Evolutionary conservation across 2,329 filamentous ascomycete genomes (phyloP).

Genomic region (Penicillium digitatum): DNA sequence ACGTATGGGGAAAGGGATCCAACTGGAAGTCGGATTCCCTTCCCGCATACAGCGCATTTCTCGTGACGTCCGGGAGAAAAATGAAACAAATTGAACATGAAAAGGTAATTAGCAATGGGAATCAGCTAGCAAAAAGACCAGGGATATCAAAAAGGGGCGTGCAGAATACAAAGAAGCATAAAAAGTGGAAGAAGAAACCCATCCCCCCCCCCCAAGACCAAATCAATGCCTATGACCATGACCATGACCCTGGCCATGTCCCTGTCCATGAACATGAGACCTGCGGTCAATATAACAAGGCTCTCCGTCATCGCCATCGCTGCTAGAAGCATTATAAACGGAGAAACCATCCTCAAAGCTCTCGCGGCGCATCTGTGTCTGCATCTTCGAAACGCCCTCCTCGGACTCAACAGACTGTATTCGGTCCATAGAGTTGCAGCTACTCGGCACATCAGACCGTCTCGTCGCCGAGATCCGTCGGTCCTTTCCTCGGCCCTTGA

Average conservation of each 20-base stretch:
- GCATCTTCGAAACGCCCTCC: slow-evolving; percentile 21
- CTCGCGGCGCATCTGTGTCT: slow-evolving; percentile 14
- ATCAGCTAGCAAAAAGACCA: not conserved
- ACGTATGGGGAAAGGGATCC: not conserved
- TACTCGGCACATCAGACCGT: slow-evolving; percentile 17
- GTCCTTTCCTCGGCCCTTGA: slow-evolving; percentile 90
- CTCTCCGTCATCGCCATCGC: slow-evolving; percentile 32
- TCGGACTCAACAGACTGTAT: slow-evolving; percentile 22
- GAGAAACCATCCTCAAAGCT: slow-evolving; percentile 30
- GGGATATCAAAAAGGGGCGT: slow-evolving; percentile 3
- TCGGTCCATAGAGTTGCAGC: slow-evolving; percentile 13
- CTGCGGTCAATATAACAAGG: slow-evolving; percentile 28
- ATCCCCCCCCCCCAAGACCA: too few relatives aligned
- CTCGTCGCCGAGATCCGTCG: slow-evolving; percentile 45
- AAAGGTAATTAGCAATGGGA: not conserved
- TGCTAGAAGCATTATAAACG: slow-evolving; percentile 31
- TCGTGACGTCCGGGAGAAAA: not conserved
- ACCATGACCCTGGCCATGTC: not conserved
- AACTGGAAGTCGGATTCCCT: not conserved
- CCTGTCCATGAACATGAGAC: not conserved
- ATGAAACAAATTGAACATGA: not conserved
- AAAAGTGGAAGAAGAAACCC: not conserved
- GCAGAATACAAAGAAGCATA: not conserved
- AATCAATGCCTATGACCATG: not conserved
- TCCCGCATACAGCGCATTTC: not conserved